These are phyloP conservation scores for Geotrichum ghanense DNA, from an alignment of 805 yeast species.

Conservation along the genomic window DNA sequence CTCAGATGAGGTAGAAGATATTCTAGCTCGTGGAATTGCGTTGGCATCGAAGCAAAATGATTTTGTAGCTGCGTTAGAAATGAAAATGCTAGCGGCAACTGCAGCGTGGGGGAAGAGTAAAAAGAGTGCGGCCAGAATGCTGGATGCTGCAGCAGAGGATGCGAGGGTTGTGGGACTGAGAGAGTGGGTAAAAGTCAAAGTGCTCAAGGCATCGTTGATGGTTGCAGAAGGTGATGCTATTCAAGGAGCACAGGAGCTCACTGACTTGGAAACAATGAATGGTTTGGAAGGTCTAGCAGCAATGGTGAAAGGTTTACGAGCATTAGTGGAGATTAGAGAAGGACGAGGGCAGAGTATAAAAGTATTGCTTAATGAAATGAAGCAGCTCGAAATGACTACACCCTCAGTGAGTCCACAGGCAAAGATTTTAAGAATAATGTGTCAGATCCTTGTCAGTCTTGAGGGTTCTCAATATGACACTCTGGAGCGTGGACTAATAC, in stretches of 20 bases:
- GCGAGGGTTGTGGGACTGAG: not conserved
- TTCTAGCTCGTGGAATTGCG: constrained; percentile 61
- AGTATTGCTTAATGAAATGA: not conserved
- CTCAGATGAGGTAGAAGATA: constrained; percentile 97
- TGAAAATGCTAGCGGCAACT: not conserved
- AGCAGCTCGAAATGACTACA: not conserved
- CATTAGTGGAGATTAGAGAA: not conserved
- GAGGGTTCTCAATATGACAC: constrained; percentile 1
- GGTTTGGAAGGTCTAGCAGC: not conserved
- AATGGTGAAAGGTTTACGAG: not conserved
- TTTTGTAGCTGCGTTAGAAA: not conserved
- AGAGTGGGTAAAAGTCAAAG: not conserved
- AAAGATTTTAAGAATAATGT: not conserved
- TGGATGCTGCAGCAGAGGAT: not conserved
- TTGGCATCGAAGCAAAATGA: not conserved
- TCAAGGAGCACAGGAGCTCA: not conserved
- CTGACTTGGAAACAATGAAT: not conserved
- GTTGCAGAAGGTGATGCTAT: not conserved
- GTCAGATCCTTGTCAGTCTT: not conserved
- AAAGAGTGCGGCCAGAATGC: not conserved
- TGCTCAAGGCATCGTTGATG: not conserved
- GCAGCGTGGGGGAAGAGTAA: not conserved
- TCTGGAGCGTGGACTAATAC: not conserved
- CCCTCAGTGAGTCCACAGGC: not conserved
- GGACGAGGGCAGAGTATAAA: not conserved